Evolutionary conservation across 345 rosid genomes (phyloP).

Genomic region (Salix purpurea): DNA sequence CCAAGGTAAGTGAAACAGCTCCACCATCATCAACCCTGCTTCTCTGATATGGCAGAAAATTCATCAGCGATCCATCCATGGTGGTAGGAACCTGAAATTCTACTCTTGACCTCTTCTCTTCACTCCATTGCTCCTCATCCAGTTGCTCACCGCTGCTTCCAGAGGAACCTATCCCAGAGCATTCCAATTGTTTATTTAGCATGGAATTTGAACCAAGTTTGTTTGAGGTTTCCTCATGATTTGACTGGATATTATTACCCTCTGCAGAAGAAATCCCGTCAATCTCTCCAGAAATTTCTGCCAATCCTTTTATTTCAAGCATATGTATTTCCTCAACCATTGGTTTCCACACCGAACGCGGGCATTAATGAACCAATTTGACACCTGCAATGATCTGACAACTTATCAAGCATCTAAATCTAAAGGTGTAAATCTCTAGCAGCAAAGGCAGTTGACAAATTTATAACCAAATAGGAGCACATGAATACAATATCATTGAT

Average conservation of each 20-base stretch:
- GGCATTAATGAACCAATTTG: conserved; percentile 68
- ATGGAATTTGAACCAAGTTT: conserved; percentile 14
- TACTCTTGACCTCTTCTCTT: conserved; percentile 39
- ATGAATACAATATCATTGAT: background rate
- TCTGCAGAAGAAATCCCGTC: conserved; percentile 23
- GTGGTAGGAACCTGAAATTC: conserved; percentile 31
- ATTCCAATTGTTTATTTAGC: conserved; percentile 23
- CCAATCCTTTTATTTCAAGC: conserved; percentile 50
- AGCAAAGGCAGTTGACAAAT: background rate
- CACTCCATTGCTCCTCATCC: conserved; percentile 28
- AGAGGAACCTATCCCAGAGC: conserved; percentile 15
- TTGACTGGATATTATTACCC: conserved; percentile 20
- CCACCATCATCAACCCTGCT: conserved; percentile 37
- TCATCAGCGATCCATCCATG: conserved; percentile 39
- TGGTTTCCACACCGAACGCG: conserved; percentile 69
- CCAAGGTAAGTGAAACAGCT: conserved; percentile 53
- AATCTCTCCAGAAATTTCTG: conserved; percentile 16
- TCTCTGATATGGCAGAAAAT: conserved; percentile 43
- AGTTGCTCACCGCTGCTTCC: conserved; percentile 16
- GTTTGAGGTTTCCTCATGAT: conserved; percentile 19
- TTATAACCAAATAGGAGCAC: background rate
- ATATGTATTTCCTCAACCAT: conserved; percentile 66
- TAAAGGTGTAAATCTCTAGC: background rate
- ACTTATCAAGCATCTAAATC: background rate
- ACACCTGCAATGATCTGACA: conserved; percentile 34